phyloP scores from a whole-genome alignment of 768 basidiomycete genomes.

The Steccherinum ochraceum region DNA sequence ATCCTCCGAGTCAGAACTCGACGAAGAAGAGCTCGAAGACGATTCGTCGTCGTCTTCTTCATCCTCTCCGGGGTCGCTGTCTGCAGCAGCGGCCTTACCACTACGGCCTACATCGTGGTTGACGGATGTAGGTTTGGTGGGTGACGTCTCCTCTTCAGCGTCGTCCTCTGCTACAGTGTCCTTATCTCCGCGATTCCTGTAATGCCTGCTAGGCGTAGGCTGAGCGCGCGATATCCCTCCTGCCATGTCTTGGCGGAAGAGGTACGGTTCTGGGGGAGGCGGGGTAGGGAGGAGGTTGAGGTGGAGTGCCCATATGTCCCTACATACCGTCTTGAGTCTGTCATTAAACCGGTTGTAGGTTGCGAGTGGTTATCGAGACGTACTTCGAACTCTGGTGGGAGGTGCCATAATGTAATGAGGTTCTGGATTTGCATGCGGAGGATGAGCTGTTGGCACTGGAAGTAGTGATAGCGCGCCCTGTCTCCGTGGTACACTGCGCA shows the following conservation, averaged over 20 bases:
- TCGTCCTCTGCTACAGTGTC: not conserved
- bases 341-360: too few species aligned
- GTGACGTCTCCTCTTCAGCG: not conserved
- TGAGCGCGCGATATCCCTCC: not conserved
- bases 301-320: slow-evolving; percentile 77
- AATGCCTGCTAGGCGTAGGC: not conserved
- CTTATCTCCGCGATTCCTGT: not conserved
- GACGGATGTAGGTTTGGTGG: not conserved
- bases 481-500: slow-evolving; percentile 81
- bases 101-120: not conserved
- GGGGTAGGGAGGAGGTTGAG: slow-evolving; percentile 55
- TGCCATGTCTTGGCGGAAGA: slow-evolving; percentile 32
- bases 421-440: slow-evolving; percentile 68
- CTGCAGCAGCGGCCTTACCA: too few species aligned
- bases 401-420: slow-evolving; percentile 56
- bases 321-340: slow-evolving; percentile 61
- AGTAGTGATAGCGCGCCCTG: slow-evolving; percentile 71
- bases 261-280: slow-evolving; percentile 54
- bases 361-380: slow-evolving; percentile 13
- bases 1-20: not conserved
- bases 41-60: slow-evolving; percentile 2
- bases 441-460: slow-evolving; percentile 79
- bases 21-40: not conserved
- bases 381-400: slow-evolving; percentile 80
- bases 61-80: too few species aligned